Conservation (phyloP, 2,329 filamentous ascomycete species). For the Cercospora zeina region DNA sequence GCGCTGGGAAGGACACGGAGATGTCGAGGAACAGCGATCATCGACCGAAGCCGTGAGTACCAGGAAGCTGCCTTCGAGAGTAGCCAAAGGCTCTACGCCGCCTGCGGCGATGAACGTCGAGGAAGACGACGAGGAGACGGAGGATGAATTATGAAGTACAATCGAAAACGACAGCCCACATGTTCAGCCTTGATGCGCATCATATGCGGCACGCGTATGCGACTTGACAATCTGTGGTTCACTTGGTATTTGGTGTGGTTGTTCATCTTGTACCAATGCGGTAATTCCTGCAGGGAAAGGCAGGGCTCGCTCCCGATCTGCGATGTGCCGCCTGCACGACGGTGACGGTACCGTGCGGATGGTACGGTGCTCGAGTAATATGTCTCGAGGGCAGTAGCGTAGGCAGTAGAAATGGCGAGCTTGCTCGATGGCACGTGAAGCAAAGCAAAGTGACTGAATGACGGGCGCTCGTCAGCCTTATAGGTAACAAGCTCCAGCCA, state of each 20-base stretch:
- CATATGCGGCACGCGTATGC: neutral
- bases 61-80: constrained; percentile 30
- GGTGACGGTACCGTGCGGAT: neutral
- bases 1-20: constrained; percentile 11
- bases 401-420: neutral
- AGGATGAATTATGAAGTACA: constrained; percentile 38
- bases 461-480: neutral
- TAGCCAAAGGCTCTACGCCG: constrained; percentile 18
- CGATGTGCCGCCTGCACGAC: constrained; percentile 9
- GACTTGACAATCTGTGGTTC: no score
- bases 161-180: neutral
- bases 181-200: neutral
- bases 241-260: neutral
- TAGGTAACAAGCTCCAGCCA: neutral
- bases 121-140: constrained; percentile 39
- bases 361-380: neutral
- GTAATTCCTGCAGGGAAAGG: constrained; percentile 4
- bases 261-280: neutral
- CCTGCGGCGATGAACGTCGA: constrained; percentile 20
- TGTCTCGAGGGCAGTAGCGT: neutral
- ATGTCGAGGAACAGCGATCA: constrained; percentile 19
- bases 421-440: neutral
- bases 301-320: neutral
- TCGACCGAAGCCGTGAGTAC: neutral
- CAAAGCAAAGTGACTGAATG: neutral